Conservation (phyloP, 1,284 basidiomycete species). For the Irpex sp. region DNA sequence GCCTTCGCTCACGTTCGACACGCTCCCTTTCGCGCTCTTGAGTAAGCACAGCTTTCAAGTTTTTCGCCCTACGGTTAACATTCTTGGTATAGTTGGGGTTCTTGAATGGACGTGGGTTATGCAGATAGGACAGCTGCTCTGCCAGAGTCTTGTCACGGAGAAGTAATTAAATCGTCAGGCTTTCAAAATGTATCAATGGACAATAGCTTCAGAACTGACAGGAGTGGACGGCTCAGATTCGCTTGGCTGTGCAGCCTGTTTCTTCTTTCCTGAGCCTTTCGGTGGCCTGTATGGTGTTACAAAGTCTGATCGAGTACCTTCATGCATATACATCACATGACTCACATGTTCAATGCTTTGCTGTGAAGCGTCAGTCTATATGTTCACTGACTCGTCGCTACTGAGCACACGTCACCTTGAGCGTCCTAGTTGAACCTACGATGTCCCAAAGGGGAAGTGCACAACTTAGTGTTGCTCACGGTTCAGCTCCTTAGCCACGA, state of each 20-base stretch:
- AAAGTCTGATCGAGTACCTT: too few relatives aligned
- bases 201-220: slow-evolving; percentile 21
- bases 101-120: slow-evolving; percentile 71
- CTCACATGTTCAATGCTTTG: neutral
- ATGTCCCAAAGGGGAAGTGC: too few relatives aligned
- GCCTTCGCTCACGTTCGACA: slow-evolving; percentile 55
- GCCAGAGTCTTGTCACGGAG: slow-evolving; percentile 39
- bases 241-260: slow-evolving; percentile 15
- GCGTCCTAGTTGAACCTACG: too few relatives aligned
- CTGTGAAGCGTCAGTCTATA: neutral
- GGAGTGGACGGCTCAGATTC: slow-evolving; percentile 29
- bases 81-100: slow-evolving; percentile 68
- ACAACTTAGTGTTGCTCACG: too few relatives aligned
- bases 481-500: too few relatives aligned
- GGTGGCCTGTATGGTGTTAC: slow-evolving; percentile 22
- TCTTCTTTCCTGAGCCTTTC: slow-evolving; percentile 27
- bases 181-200: too few relatives aligned
- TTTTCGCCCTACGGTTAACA: slow-evolving; percentile 65
- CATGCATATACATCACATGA: neutral
- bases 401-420: too few relatives aligned
- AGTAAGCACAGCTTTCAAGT: slow-evolving; percentile 68
- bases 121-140: slow-evolving; percentile 68
- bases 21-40: slow-evolving; percentile 74
- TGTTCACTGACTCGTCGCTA: too few relatives aligned
- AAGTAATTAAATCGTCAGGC: too few relatives aligned